Conservation (phyloP, 2,329 filamentous ascomycete genomes). For the Pestalotiopsis sp. region DNA sequence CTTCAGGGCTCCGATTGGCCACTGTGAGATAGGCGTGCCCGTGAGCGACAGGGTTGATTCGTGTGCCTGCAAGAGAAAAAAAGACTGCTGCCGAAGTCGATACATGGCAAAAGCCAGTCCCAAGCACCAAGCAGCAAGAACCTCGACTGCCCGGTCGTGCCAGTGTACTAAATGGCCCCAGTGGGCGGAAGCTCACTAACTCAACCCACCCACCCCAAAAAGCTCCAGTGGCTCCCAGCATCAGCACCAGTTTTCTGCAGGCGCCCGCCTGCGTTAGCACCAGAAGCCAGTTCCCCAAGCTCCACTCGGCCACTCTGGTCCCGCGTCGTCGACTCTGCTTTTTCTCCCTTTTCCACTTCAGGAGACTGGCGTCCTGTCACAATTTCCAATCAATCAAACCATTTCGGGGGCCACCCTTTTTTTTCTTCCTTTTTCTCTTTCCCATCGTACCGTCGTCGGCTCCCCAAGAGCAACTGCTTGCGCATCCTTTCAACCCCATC, state of each 20-base stretch:
- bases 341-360: slow-evolving; percentile 14
- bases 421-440: slow-evolving; percentile 30
- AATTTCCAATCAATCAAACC: slow-evolving; percentile 23
- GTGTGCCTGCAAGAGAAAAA: neutral
- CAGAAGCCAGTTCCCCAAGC: neutral
- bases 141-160: neutral
- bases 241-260: neutral
- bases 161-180: neutral
- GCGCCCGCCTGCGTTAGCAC: neutral
- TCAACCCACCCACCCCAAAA: neutral
- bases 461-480: neutral
- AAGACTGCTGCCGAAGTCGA: neutral
- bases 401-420: slow-evolving; percentile 29
- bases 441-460: slow-evolving; percentile 19
- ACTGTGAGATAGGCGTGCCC: neutral
- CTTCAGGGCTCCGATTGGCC: neutral
- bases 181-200: neutral
- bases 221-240: neutral
- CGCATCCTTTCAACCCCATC: slow-evolving; percentile 17
- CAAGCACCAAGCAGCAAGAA: neutral
- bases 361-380: slow-evolving; percentile 27
- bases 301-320: neutral
- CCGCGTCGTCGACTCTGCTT: slow-evolving; percentile 1
- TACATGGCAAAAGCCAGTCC: neutral
- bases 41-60: neutral